Base-by-base conservation (phyloP, 2,329 filamentous ascomycete genomes). In the Curvularia spicifera region DNA sequence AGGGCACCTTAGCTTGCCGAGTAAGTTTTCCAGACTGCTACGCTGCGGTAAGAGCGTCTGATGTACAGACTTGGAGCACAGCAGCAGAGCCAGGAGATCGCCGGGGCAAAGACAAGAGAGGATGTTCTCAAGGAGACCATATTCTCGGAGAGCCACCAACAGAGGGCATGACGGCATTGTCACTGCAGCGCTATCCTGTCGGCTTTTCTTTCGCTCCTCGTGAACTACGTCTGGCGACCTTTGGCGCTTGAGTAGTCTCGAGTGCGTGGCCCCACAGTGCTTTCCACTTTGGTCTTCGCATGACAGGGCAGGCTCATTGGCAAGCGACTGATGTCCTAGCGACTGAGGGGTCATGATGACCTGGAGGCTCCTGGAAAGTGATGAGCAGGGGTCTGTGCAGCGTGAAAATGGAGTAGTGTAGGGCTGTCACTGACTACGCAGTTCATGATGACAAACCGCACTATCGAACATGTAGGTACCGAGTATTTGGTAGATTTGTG, bases 41-140 rank as follows among this genome's bases (percentile, higher is more conserved):
- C 65, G 20, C 0, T 60, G 57, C 7, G 70, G 67, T 5, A 70
- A 64, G 4, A 75, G 66, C 6, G 67, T 53, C 45, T 60, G 50
- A 37, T 74, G 64, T 8, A 66, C 56, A 2, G 66, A 56, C 53
- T 69, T 72, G n/a, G 71, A 72, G 1, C 69, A 65, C 15, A 67
- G 45, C 5, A 71, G 66, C n/a, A 76, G 63, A 5, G 72, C 63
- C 7, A 67, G 60, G 0, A 76, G 64, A 37, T 76, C 73, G 33
- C 61, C 56, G 10, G 72, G 66, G 33, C 53, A 61, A 12, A 76
- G 56, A 33, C 65, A 61, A 2, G 68, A 64, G 13, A 66, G 55
- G 35, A 75, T 65, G 12, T 58, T 56, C 18, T 67, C 60, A 28
- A 76, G 57, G n/a, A 75, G 51, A 9, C 69, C 71, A 33, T 76